phyloP scores from a whole-genome alignment of 2,329 filamentous ascomycete genomes.

The Dactylonectria estremocensis region DNA sequence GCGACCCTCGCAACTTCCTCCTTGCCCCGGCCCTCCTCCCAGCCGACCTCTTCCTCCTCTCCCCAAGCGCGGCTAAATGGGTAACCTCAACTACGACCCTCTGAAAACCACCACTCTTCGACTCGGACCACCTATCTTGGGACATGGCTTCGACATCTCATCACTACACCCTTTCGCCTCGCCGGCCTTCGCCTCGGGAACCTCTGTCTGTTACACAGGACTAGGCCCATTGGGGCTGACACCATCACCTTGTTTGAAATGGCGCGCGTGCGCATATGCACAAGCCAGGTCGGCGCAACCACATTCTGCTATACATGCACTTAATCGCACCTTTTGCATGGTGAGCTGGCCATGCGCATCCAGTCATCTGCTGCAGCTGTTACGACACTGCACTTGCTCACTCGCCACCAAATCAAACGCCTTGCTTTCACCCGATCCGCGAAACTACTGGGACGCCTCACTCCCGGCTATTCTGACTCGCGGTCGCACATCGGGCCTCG shows the following conservation, averaged over 20 bases:
- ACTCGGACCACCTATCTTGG: constrained; percentile 28
- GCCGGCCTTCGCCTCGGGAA: constrained; percentile 27
- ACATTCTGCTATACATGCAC: constrained; percentile 41
- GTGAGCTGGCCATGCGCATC: constrained; percentile 35
- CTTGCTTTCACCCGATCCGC: constrained; percentile 41
- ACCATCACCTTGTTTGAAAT: constrained; percentile 36
- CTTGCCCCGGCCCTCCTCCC: constrained; percentile 77
- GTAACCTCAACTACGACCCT: constrained; percentile 30
- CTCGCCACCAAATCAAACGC: constrained; percentile 41
- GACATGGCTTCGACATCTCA: constrained; percentile 25
- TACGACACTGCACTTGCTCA: constrained; percentile 13
- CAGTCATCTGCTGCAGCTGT: constrained; percentile 30
- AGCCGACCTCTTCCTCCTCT: constrained; percentile 76
- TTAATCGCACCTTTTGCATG: constrained; percentile 36
- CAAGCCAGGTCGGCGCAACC: constrained; percentile 38
- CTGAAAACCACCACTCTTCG: constrained; percentile 23
- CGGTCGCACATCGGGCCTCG: constrained; percentile 30
- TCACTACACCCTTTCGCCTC: constrained; percentile 11
- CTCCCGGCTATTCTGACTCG: constrained; percentile 16
- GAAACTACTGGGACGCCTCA: constrained; percentile 22
- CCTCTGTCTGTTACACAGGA: constrained; percentile 38
- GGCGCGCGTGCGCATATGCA: constrained; percentile 44
- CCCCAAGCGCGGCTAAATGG: constrained; percentile 70
- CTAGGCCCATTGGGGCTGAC: constrained; percentile 39
- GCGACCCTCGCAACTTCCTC: constrained; percentile 76